A percentile compares a stretch with the other conserved stretches of the same genome.
These are phyloP conservation scores for Sextonia rubra DNA, from an alignment of 164 flowering plant genomes.

Conservation along the genomic window DNA sequence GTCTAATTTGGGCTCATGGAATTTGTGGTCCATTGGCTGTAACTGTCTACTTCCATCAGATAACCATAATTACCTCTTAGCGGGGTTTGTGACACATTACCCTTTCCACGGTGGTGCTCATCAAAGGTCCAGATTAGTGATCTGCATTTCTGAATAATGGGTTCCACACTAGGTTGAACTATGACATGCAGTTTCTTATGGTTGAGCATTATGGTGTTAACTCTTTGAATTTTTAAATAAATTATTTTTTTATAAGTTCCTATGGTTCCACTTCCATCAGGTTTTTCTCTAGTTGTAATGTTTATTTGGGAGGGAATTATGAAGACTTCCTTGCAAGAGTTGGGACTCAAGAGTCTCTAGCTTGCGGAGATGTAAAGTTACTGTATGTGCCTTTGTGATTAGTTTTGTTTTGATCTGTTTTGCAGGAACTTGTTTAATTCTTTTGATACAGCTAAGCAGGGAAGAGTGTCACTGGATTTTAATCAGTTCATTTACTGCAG, in stretches of 20 bases:
- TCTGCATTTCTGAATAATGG: background rate
- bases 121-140: background rate
- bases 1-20: background rate
- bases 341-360: background rate
- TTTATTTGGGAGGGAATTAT: background rate
- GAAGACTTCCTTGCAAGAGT: background rate
- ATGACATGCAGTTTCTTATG: background rate
- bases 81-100: background rate
- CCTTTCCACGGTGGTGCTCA: background rate
- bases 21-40: background rate
- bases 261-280: background rate
- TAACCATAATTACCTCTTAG: background rate
- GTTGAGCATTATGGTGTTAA: background rate
- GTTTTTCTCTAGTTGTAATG: background rate
- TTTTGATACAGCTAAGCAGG: slow-evolving; percentile 75
- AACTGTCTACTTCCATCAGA: background rate
- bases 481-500: slow-evolving; percentile 78
- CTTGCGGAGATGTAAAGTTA: background rate
- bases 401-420: slow-evolving; percentile 3
- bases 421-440: slow-evolving; percentile 72
- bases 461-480: slow-evolving; percentile 73
- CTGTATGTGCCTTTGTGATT: background rate
- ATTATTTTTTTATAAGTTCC: too few species aligned
- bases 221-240: background rate
- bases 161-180: background rate